Base-by-base conservation (phyloP, 208 protist species). In the Plasmodiophora brassicae region DNA sequence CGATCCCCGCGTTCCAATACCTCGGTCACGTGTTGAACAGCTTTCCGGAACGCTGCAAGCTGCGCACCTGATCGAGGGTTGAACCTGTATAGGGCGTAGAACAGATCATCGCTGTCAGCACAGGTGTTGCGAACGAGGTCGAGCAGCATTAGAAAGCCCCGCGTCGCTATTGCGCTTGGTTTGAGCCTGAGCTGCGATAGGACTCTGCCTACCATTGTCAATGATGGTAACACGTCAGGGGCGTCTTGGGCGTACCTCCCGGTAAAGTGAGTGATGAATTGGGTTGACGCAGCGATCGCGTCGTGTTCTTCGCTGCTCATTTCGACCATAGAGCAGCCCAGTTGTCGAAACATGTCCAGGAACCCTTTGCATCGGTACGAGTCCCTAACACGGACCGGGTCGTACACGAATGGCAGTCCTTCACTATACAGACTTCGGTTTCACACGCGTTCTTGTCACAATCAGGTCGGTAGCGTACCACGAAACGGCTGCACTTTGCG, bases 231-330 rank as follows among this genome's bases (percentile, higher is more conserved):
- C 50, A 28, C 25, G 50, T 57, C 50, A 57, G 25, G 50, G 50
- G 25, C 50, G 50, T 28, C 14, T 57, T 57, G 50, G 50, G 25
- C 25, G 20, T 14, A 0, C 0, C 87, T 38, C 22, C 87, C 87
- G 1, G 87, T 89, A 32, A 89, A 72, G 72, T 89, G 87, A 0
- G 87, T 89, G 22, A 89, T 72, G 60, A 89, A 89, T 45, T 89
- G 87, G 39, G 87, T 84, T 0, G 36, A 35, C 0, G 87, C 87
- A 1, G 87, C 87, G 0, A 85, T 35, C n/a, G 0, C 22, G 72
- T 89, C 87, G 87, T 89, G 87, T 45, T 71, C n/a, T 72, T 89
- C 87, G 87, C 87, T 84, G 10, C 10, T 46, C 46, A 89, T 46
- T 0, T 85, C 50, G 46, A 60, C 45, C 87, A 89, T 89, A 60